Evolutionary conservation across 495 filamentous ascomycete genomes (phyloP), one percentile per base, ranked within the genome.

Genomic region (Podospora didyma): DNA sequence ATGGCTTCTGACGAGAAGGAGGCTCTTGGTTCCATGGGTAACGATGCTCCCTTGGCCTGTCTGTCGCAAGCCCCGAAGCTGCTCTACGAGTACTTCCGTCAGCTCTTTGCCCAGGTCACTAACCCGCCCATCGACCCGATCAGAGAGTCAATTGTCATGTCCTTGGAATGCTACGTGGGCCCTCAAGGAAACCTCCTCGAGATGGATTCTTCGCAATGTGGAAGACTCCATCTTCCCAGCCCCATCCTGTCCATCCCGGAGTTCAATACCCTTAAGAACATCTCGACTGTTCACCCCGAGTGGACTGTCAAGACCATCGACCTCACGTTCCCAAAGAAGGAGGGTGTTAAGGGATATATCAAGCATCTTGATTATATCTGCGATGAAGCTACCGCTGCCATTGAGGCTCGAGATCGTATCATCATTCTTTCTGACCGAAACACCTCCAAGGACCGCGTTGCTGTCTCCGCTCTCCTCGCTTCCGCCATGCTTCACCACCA

Each of bases 1-100:
- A 99, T 99, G 94, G 94, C 92, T 55, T 92, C 93, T 24, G 94
- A 99, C 62, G 96, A 96, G 47, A 99, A 99, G 76, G 94, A 99
- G 73, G 95, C 94, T n/a, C 82, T 99, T 24, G 94, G 94, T 34
- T 99, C 94, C 53, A 99, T 99, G 94, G 94, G 94, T 62, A 99
- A 99, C 70, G 94, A 99, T 79, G 90, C 91, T 39, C 94, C 94
- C 16, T 75, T 99, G 62, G 94, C 94, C 24, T 97, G 92, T 71
- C 81, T 99, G 60, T 88, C 94, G 26, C 82, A 86, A 48, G 88
- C 94, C 53, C 93, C 94, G 53, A 90, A 93, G 63, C 79, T 97
- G 53, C 83, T 97, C 41, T 96, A 90, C 69, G 94, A 99, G 71
- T 99, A 99, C 73, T 99, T 97, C 86, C 86, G 95, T 28, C 90